Conservation (phyloP, 768 basidiomycete species). For the Arthromyces matolae region DNA sequence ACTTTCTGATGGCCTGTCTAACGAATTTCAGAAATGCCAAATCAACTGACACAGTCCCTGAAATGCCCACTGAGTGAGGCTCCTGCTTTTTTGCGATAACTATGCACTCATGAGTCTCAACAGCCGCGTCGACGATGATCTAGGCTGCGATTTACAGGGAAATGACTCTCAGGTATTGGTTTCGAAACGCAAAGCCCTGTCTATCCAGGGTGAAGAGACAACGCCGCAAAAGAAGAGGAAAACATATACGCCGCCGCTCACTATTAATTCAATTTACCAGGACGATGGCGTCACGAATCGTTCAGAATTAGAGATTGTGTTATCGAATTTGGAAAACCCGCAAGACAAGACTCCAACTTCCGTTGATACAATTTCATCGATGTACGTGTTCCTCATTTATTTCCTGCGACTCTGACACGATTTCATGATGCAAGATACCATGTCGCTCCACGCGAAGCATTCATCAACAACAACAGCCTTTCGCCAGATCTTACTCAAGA, state of each 20-base stretch:
- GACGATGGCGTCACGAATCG: background rate
- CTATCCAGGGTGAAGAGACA: background rate
- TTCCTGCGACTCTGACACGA: too few relatives aligned
- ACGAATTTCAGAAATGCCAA: background rate
- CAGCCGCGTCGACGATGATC: too few relatives aligned
- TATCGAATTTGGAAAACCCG: too few relatives aligned
- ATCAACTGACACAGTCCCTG: background rate
- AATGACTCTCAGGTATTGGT: too few relatives aligned
- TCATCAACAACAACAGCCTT: too few relatives aligned
- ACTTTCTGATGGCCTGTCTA: background rate
- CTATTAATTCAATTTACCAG: background rate
- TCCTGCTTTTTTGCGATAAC: background rate
- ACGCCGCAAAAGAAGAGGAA: constrained; percentile 6
- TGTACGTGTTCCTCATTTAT: too few relatives aligned
- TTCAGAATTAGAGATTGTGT: background rate
- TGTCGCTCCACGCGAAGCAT: too few relatives aligned
- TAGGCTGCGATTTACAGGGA: too few relatives aligned
- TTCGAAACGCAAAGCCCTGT: constrained; percentile 10
- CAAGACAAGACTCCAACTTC: too few relatives aligned
- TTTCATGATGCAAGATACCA: too few relatives aligned
- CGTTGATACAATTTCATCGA: too few relatives aligned
- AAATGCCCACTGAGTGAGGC: background rate
- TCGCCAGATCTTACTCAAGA: too few relatives aligned
- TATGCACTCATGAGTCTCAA: background rate
- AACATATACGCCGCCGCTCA: background rate